A percentile compares a stretch with the other conserved stretches of the same genome.
These are phyloP conservation scores for Leccinum boreale DNA, from an alignment of 768 basidiomycete genomes.

Conservation along the genomic window DNA sequence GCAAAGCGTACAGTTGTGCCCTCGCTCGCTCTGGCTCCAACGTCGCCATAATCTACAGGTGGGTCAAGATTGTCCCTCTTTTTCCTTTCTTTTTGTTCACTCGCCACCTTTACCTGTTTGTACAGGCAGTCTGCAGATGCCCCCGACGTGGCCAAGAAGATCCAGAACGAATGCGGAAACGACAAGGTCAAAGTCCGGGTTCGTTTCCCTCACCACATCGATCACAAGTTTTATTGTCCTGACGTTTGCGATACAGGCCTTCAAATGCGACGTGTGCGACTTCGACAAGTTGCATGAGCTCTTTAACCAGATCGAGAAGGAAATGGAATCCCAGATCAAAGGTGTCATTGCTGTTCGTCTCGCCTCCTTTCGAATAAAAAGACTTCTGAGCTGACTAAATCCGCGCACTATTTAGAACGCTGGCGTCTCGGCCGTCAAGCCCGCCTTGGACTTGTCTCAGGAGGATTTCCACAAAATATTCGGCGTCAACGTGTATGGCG, in stretches of 20 bases:
- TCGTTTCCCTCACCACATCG: background rate
- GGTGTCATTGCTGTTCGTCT: constrained; percentile 54
- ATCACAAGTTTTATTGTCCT: background rate
- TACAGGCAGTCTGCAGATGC: constrained; percentile 47
- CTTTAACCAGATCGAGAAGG: constrained; percentile 46
- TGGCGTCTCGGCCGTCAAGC: constrained; percentile 61
- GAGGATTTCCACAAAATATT: constrained; percentile 57
- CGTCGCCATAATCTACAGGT: constrained; percentile 64
- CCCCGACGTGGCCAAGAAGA: constrained; percentile 41
- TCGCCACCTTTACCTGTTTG: background rate
- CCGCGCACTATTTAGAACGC: constrained; percentile 44
- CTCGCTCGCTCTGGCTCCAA: constrained; percentile 53
- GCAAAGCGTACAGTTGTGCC: constrained; percentile 50
- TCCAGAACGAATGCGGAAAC: constrained; percentile 44
- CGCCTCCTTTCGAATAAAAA: too few relatives aligned
- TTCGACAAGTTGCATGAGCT: constrained; percentile 40
- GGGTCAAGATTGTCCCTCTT: background rate
- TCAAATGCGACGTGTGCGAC: constrained; percentile 58
- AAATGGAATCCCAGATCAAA: constrained; percentile 40
- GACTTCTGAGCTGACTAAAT: background rate
- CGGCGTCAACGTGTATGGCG: constrained; percentile 61
- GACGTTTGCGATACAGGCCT: constrained; percentile 40
- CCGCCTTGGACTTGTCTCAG: constrained; percentile 50
- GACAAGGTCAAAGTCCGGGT: constrained; percentile 39
- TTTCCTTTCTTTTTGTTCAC: background rate